Evolutionary conservation across 2,329 filamentous ascomycete species (phyloP).

Genomic region (Exophiala calicioides): DNA sequence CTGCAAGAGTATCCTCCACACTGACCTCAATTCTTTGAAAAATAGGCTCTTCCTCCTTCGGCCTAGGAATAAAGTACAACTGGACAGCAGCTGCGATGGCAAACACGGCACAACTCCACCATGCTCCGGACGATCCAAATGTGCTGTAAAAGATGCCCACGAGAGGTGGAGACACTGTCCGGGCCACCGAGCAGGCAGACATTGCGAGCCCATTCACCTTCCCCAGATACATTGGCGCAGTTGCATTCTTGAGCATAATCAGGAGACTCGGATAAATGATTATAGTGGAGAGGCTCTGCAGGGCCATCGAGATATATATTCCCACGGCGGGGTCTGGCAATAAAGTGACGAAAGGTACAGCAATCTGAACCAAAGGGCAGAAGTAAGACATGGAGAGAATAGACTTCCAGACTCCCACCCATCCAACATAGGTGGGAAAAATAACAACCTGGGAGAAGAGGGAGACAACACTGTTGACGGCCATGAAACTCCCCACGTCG

Average conservation of each 20-base stretch:
- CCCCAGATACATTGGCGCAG: slow-evolving; percentile 60
- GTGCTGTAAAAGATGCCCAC: slow-evolving; percentile 64
- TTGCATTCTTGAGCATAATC: slow-evolving; percentile 68
- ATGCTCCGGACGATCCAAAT: slow-evolving; percentile 62
- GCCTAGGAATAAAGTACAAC: slow-evolving; percentile 54
- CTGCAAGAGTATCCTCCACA: too few species aligned
- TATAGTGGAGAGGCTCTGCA: slow-evolving; percentile 64
- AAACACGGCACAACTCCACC: slow-evolving; percentile 62
- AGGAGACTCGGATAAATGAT: slow-evolving; percentile 66
- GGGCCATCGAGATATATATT: slow-evolving; percentile 59
- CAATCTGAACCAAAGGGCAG: slow-evolving; percentile 63
- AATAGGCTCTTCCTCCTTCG: slow-evolving; percentile 19
- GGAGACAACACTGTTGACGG: slow-evolving; percentile 60
- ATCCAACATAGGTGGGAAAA: slow-evolving; percentile 62
- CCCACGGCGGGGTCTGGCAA: slow-evolving; percentile 56
- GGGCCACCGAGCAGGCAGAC: slow-evolving; percentile 65
- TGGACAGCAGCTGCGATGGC: slow-evolving; percentile 61
- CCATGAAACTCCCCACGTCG: slow-evolving; percentile 63
- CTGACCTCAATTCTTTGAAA: slow-evolving; percentile 5
- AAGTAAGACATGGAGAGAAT: slow-evolving; percentile 61
- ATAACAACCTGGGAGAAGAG: slow-evolving; percentile 61
- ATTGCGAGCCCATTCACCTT: slow-evolving; percentile 68
- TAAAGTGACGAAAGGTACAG: slow-evolving; percentile 61
- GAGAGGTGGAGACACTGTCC: slow-evolving; percentile 67
- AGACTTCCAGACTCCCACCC: slow-evolving; percentile 60